A percentile compares a stretch with the other conserved stretches of the same genome.
phyloP scores from a whole-genome alignment of 129 eudicot genomes.

The Deinandra increscens region DNA sequence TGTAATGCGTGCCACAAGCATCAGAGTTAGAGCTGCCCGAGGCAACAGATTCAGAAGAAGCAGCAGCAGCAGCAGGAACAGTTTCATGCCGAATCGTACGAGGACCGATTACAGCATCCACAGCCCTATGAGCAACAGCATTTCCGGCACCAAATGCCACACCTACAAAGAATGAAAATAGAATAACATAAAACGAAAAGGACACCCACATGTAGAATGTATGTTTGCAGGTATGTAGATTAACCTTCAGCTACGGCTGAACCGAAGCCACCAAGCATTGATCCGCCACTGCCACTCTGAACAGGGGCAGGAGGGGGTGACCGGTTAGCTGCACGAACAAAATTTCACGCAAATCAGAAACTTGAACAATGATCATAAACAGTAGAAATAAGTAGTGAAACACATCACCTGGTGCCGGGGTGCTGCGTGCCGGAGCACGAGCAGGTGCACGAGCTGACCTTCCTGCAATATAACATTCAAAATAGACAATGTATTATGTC shows the following conservation, averaged over 20 bases:
- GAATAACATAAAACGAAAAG: background rate
- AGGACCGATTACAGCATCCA: constrained; percentile 88
- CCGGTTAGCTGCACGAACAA: constrained; percentile 43
- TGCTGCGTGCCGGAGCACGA: constrained; percentile 57
- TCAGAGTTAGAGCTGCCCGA: constrained; percentile 44
- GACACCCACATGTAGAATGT: background rate
- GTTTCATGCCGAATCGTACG: constrained; percentile 84
- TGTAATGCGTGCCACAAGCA: constrained; percentile 67
- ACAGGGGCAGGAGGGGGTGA: constrained; percentile 95
- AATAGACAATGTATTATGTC: background rate
- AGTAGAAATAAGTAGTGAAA: background rate
- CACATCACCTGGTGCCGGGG: constrained; percentile 60
- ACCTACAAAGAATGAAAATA: constrained; percentile 38
- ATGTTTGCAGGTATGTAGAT: background rate
- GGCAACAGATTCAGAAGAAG: constrained; percentile 35
- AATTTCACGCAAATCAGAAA: background rate
- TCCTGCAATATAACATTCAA: constrained; percentile 47
- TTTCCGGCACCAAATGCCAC: constrained; percentile 92
- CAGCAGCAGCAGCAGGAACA: constrained; percentile 62
- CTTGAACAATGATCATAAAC: background rate
- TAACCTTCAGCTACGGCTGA: constrained; percentile 87
- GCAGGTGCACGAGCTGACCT: constrained; percentile 89
- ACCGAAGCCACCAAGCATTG: constrained; percentile 74
- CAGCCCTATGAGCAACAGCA: constrained; percentile 93
- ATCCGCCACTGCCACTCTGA: constrained; percentile 70